These are phyloP conservation scores for Seiridium unicorne DNA, from an alignment of 2,329 filamentous ascomycete species.

Conservation along the genomic window DNA sequence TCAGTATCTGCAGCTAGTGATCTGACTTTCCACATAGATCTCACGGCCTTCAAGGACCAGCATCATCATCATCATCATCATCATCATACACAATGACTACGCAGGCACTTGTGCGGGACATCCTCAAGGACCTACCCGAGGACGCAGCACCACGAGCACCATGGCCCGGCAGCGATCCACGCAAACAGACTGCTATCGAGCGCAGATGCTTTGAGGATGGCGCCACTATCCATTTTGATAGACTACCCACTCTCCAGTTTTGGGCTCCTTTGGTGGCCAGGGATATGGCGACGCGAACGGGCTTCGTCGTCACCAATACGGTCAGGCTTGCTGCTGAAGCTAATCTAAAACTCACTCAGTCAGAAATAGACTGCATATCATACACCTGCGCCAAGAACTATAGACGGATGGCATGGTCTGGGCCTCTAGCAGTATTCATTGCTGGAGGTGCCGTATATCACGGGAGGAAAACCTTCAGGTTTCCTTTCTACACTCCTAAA, in stretches of 20 bases:
- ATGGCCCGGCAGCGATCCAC: slow-evolving; percentile 20
- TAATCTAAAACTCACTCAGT: slow-evolving; percentile 20
- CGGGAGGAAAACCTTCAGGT: slow-evolving; percentile 32
- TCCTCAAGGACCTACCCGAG: slow-evolving; percentile 8
- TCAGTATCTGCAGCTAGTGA: no score
- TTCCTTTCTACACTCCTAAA: slow-evolving; percentile 38
- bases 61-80: no score
- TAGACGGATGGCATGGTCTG: slow-evolving; percentile 28
- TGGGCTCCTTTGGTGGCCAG: slow-evolving; percentile 11
- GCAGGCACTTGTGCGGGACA: background rate
- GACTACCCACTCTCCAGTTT: slow-evolving; percentile 13
- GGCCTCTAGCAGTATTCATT: slow-evolving; percentile 20
- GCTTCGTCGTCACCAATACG: slow-evolving; percentile 10
- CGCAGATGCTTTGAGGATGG: slow-evolving; percentile 20
- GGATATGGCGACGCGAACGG: background rate
- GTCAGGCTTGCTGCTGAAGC: slow-evolving; percentile 2
- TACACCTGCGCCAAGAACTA: slow-evolving; percentile 21
- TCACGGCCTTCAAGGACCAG: no score
- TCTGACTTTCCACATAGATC: no score
- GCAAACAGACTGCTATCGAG: slow-evolving; percentile 17
- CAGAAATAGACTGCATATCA: slow-evolving; percentile 24
- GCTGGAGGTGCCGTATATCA: slow-evolving; percentile 24
- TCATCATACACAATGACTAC: slow-evolving; percentile 2
- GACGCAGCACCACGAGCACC: slow-evolving; percentile 10
- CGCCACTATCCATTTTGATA: slow-evolving; percentile 26